These are phyloP conservation scores for Stephania cephalantha DNA, from an alignment of 164 flowering plant genomes.

Conservation along the genomic window DNA sequence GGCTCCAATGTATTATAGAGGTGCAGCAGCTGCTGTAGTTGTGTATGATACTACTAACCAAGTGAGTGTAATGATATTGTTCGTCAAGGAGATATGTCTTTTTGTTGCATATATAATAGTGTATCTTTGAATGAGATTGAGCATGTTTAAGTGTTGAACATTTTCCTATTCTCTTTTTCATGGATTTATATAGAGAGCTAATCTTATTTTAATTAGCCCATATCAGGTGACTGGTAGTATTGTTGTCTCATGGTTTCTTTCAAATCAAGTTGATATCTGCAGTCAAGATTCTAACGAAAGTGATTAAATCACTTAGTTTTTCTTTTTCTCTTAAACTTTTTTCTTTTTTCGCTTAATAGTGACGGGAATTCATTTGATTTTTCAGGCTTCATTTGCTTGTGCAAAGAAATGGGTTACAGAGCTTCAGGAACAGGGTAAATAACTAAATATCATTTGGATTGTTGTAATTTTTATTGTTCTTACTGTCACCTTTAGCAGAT, in stretches of 20 bases:
- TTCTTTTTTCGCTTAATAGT: neutral
- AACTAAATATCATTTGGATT: neutral
- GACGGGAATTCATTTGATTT: neutral
- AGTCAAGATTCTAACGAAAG: neutral
- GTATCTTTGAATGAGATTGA: neutral
- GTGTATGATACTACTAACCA: neutral
- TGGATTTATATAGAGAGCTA: neutral
- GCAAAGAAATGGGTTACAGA: slow-evolving; percentile 1
- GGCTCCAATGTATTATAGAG: slow-evolving; percentile 3
- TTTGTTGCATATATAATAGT: neutral
- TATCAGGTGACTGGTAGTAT: neutral
- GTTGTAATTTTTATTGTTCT: neutral
- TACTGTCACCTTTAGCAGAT: neutral
- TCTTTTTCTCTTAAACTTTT: neutral
- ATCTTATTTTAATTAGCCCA: neutral
- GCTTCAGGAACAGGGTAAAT: neutral
- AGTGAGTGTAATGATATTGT: neutral
- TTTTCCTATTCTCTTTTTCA: neutral
- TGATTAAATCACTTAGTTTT: neutral
- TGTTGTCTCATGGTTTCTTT: neutral
- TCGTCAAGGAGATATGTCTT: neutral
- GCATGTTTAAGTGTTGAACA: neutral
- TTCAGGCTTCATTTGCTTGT: slow-evolving; percentile 1
- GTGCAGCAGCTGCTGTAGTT: slow-evolving; percentile 4
- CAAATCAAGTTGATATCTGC: neutral